Evolutionary conservation across 805 yeast genomes (phyloP), one percentile per base, ranked within the genome.

Genomic region (Pichia phayaonensis): DNA sequence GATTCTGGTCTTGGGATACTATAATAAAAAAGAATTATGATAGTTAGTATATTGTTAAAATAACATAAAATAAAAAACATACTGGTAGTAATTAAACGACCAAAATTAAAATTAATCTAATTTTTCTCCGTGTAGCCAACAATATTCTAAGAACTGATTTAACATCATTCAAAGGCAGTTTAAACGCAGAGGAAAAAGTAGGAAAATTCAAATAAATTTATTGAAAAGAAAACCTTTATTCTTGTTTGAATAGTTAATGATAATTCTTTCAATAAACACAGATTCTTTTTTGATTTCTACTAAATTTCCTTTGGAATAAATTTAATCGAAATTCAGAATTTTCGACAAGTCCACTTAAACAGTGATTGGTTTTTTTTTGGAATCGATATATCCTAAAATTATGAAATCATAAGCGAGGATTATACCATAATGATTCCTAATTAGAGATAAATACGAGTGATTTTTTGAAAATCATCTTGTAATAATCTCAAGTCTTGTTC

Each of bases 1-100:
- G 94, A 75, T 82, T 86, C 95, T 81, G 95, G 95, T 73, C 61
- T 57, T 56, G 77, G 72, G 63, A 78, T 72, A 67, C 69, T 79
- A 69, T 22, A 52, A 63, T 59, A 53, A 42, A 22, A 40, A 45
- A 51, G 16, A 27, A 20, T 39, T 41, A 42, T 13, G 26, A 38
- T 47, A 50, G 61, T 59, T 61, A 54, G 48, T 49, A 51, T 40
- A 29, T 24, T 45, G 41, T 44, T 44, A 34, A 22, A 34, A 31
- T 8, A 31, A 29, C n/a, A 22, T n/a, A 20, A 41, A 23, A 27
- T 6, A 5, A 16, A 22, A n/a, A 21, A 36, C 20, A 27, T 11
- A 16, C 13, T 24, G 20, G 38, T 42, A n/a, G 18, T 15, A 16
- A 16, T 40, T 21, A 22, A 48, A 31, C 44, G 15, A 23, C 40